phyloP scores from a whole-genome alignment of 768 basidiomycete genomes.

The Suillus plorans region DNA sequence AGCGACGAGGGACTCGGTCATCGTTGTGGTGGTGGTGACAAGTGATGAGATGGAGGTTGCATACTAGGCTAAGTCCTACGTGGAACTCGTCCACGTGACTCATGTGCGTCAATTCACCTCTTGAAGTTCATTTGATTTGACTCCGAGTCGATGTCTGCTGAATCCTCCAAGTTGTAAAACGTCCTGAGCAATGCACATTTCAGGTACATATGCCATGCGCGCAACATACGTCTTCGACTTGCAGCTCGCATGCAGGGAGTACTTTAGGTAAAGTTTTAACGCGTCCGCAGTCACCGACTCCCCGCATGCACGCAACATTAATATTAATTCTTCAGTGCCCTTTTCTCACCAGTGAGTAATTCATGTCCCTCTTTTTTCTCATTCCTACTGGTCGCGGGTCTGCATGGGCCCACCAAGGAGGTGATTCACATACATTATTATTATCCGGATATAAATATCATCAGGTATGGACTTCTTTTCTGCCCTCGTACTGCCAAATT shows the following conservation, averaged over 20 bases:
- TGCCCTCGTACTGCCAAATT: neutral
- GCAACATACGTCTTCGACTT: neutral
- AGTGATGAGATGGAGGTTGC: neutral
- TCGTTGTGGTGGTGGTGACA: constrained; percentile 11
- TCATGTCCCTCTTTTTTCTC: neutral
- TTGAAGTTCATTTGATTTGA: too few relatives aligned
- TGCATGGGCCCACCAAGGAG: neutral
- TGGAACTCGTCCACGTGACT: constrained; percentile 32
- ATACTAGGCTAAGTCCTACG: constrained; percentile 14
- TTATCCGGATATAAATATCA: neutral
- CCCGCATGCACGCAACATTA: neutral
- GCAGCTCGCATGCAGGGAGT: neutral
- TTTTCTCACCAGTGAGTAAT: neutral
- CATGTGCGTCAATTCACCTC: too few relatives aligned
- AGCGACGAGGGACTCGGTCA: constrained; percentile 30
- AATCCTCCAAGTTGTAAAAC: neutral
- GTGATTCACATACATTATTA: neutral
- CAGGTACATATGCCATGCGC: neutral
- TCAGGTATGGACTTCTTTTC: neutral
- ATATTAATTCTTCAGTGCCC: neutral
- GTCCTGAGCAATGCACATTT: neutral
- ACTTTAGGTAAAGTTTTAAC: neutral
- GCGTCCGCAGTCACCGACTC: neutral
- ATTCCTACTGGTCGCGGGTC: neutral
- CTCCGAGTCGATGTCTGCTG: neutral